A percentile compares a stretch with the other conserved stretches of the same genome.
phyloP scores from a whole-genome alignment of 1,139 yeast genomes.

The Hansenula lynferdii region DNA sequence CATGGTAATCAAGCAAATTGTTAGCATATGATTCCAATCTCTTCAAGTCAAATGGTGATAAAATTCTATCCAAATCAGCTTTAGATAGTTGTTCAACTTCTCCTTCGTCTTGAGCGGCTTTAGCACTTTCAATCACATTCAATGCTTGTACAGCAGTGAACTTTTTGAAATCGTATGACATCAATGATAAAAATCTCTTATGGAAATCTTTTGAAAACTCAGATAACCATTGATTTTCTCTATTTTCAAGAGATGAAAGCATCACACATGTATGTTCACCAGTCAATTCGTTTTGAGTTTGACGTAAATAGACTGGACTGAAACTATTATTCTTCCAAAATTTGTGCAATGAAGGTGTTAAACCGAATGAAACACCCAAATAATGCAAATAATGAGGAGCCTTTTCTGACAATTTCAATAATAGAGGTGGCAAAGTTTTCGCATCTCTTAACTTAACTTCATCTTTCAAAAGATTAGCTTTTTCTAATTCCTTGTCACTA shows the following conservation, averaged over 20 bases:
- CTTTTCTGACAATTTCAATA: conserved; percentile 79
- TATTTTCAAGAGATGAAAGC: conserved; percentile 65
- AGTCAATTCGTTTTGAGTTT: conserved; percentile 92
- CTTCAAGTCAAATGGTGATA: conserved; percentile 92
- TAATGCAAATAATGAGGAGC: conserved; percentile 85
- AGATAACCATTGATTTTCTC: conserved; percentile 70
- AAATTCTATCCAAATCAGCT: conserved; percentile 56
- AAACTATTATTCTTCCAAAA: conserved; percentile 89
- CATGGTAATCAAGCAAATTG: conserved; percentile 91
- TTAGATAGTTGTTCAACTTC: conserved; percentile 31
- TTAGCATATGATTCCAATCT: conserved; percentile 92
- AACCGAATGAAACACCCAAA: conserved; percentile 92
- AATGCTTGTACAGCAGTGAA: conserved; percentile 82
- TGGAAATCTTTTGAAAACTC: conserved; percentile 88
- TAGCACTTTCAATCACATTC: conserved; percentile 74
- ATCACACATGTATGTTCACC: conserved; percentile 98
- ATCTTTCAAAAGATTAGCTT: conserved; percentile 60
- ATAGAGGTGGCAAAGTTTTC: conserved; percentile 83
- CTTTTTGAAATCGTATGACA: conserved; percentile 77
- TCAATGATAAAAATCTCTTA: conserved; percentile 72
- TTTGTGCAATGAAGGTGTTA: conserved; percentile 79
- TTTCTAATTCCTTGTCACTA: conserved; percentile 64
- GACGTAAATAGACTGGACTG: conserved; percentile 89
- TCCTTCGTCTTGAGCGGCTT: conserved; percentile 24
- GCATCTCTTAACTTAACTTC: conserved; percentile 85